Evolutionary conservation across 345 rosid species (phyloP), one percentile per base, ranked within the genome.

Genomic region (Clarkia xantiana): DNA sequence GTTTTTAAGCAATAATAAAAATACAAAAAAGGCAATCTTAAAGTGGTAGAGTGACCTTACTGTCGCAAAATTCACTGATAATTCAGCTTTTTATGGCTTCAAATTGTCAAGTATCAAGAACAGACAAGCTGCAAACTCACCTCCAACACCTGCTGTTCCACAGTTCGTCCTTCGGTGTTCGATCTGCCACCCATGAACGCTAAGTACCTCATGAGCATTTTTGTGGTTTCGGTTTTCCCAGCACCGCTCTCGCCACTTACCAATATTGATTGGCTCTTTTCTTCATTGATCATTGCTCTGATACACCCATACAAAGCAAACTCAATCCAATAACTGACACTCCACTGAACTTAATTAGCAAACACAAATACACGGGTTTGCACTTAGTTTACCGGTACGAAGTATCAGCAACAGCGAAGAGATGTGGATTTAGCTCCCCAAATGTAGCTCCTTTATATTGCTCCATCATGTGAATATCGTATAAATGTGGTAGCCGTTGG

Each of bases 231-330:
- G 47, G 96, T 87, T 67, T 84, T 87, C 57, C 94, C 91, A 55
- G 96, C 94, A 47, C 96, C 91, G n/a, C 96, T 87, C 66, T 87
- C 94, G 40, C 96, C 96, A 58, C 94, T 87, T 16, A 78, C 78
- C 53, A 77, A 67, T 57, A 75, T 80, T 12, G 93, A 77, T 58
- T 83, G 82, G 70, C 89, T 80, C 60, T 51, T 69, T n/a, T 67
- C 69, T 54, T 83, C 84, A 53, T 78, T 76, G 53, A 71, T 83
- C 86, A 80, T 79, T 63, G 84, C 83, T 73, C 78, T 74, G 63
- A 44, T 39, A 12, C 0, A 7, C 18, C 14, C 40, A n/a, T 16
- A 16, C n/a, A 18, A 14, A 44, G 2, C 14, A 9, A 18, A 16
- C 18, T 51, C 17, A 51, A 5, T 14, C 3, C n/a, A 51, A 29